phyloP scores from a whole-genome alignment of 345 rosid species.

The Aquilaria malaccensis region DNA sequence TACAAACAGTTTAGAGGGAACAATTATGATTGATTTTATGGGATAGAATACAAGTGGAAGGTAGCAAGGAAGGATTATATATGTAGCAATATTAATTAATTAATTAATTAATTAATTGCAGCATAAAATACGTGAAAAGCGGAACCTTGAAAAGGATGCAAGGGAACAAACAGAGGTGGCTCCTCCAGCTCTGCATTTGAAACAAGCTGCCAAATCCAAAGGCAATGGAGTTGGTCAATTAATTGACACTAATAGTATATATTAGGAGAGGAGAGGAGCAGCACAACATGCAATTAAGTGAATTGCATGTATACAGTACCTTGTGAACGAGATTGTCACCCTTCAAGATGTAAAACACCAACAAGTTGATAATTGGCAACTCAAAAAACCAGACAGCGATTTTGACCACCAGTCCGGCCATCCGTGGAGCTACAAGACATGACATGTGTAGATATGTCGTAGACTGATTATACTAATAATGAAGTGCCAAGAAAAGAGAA shows the following conservation, averaged over 20 bases:
- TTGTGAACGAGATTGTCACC: constrained; percentile 41
- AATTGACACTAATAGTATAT: no score
- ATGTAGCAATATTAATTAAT: not conserved
- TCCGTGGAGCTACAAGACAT: constrained; percentile 26
- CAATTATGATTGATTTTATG: no score
- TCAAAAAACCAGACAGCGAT: constrained; percentile 48
- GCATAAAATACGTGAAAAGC: not conserved
- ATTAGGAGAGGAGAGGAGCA: not conserved
- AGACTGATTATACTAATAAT: no score
- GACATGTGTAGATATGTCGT: no score
- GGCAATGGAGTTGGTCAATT: constrained; percentile 7
- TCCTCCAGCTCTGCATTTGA: constrained; percentile 41
- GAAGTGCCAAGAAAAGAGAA: no score
- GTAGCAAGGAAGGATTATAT: no score
- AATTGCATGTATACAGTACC: constrained; percentile 19
- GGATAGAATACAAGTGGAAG: not conserved
- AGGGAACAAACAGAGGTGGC: constrained; percentile 38
- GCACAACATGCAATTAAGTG: no score
- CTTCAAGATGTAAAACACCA: constrained; percentile 35
- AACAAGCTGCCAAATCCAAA: constrained; percentile 3
- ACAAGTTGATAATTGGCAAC: constrained; percentile 25
- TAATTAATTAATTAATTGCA: not conserved
- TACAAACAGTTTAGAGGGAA: not conserved
- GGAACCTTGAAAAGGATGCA: constrained; percentile 41
- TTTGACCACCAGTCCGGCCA: constrained; percentile 56